Evolutionary conservation across 306 rosid genomes (phyloP), one percentile per base, ranked within the genome.

Genomic region (Trifolium pratense): DNA sequence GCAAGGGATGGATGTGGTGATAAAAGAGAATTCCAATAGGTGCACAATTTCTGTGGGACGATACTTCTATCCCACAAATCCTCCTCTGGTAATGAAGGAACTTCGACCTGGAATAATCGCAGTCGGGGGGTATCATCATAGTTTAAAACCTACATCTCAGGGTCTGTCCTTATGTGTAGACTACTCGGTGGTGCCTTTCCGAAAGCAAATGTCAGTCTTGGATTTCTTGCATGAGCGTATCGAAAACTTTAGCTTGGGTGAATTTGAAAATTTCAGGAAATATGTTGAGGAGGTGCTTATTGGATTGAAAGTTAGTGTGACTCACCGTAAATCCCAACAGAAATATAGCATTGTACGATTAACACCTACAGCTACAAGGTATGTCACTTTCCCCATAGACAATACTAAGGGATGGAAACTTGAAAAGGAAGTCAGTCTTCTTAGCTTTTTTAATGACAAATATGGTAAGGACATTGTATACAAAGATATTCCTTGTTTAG

Each of bases 101-200:
- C 88, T 91, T 75, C 78, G 71, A 9, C 60, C 16, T 5, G 96
- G 96, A 65, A 40, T 83, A 62, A 68, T 77, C 7, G 92, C 91
- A 0, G 70, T 66, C 18, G 85, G 81, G 56, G 96, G 96, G 1
- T 84, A 72, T 83, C 89, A 86, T 57, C 87, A 90, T 61, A 81
- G 88, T 53, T 71, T 88, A 37, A 90, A 82, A 81, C 81, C 84
- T 46, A 90, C 92, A 1, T 77, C 86, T 25, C 96, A 86, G 78
- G 96, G 96, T 56, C 53, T 87, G 74, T 75, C 88, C 57, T 11
- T 86, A 69, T 88, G 96, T 78, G 78, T 90, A 31, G 92, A 90
- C 77, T 86, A 83, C 89, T 86, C 96, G 3, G 96, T 90, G 48
- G 49, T 90, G 89, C 87, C 96, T 39, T 88, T 90, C 69, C 87